phyloP scores from a whole-genome alignment of 1,284 basidiomycete genomes.

The Hortiboletus rubellus region DNA sequence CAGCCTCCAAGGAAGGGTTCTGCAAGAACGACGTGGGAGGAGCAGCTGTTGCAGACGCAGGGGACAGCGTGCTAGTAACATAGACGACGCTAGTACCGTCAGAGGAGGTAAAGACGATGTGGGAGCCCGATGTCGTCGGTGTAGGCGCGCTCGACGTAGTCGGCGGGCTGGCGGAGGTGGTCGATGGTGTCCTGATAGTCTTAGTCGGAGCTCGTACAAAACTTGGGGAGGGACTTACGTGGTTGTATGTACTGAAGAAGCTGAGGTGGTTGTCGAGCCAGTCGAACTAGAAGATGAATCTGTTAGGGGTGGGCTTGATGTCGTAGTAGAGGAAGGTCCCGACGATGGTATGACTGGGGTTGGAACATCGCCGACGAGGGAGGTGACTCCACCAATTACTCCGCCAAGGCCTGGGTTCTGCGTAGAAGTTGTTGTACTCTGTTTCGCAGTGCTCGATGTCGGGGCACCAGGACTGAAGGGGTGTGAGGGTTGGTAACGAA shows the following conservation, averaged over 20 bases:
- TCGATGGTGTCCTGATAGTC: constrained; percentile 10
- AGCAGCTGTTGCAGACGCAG: constrained; percentile 22
- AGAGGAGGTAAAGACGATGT: constrained; percentile 20
- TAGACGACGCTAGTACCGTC: constrained; percentile 29
- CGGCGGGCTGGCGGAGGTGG: constrained; percentile 6
- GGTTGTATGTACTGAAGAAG: constrained; percentile 6
- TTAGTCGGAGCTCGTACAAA: background rate
- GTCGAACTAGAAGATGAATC: constrained; percentile 28
- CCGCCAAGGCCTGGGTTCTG: constrained; percentile 4
- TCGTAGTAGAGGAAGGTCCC: constrained; percentile 15
- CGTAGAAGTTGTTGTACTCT: background rate
- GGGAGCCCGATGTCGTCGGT: constrained; percentile 1
- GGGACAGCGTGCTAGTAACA: constrained; percentile 25
- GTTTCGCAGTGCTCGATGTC: background rate
- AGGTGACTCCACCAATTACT: constrained; percentile 20
- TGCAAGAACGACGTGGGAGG: constrained; percentile 50
- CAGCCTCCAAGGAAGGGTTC: constrained; percentile 59
- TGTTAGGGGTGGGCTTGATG: constrained; percentile 20
- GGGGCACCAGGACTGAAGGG: constrained; percentile 7
- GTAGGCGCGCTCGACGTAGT: constrained; percentile 4
- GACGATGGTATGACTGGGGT: constrained; percentile 19
- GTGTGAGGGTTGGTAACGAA: background rate
- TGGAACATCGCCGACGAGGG: constrained; percentile 16
- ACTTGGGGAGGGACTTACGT: constrained; percentile 19
- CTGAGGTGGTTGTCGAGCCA: constrained; percentile 25